These are phyloP conservation scores for Starmerella geochares DNA, from an alignment of 805 yeast genomes.

Conservation along the genomic window DNA sequence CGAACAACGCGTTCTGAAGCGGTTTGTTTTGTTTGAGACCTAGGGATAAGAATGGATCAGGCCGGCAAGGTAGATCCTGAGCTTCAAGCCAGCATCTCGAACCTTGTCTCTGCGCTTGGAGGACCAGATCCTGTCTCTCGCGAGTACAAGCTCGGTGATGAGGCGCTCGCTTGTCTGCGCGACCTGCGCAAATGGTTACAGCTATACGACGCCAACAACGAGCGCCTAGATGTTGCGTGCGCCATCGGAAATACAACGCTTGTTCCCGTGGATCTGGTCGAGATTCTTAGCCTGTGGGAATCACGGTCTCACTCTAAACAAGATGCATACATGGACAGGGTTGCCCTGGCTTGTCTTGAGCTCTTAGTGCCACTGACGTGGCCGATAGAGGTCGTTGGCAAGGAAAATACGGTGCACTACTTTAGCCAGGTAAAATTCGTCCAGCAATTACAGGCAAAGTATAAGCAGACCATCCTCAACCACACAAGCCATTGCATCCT, in stretches of 20 bases:
- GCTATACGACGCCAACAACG: conserved; percentile 63
- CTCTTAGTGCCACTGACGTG: conserved; percentile 73
- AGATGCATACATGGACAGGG: conserved; percentile 41
- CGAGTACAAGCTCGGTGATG: conserved; percentile 74
- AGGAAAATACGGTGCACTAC: conserved; percentile 46
- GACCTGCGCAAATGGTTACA: conserved; percentile 85
- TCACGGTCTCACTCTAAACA: conserved; percentile 21
- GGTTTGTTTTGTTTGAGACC: too few species aligned
- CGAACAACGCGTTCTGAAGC: background rate
- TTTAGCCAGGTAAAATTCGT: conserved; percentile 48
- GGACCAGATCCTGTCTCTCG: conserved; percentile 61
- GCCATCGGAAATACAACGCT: conserved; percentile 77
- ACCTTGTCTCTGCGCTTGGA: conserved; percentile 80
- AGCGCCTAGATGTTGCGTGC: conserved; percentile 69
- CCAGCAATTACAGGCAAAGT: conserved; percentile 54
- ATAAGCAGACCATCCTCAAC: conserved; percentile 57
- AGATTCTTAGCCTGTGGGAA: conserved; percentile 70
- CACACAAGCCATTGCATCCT: conserved; percentile 53
- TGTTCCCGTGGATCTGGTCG: conserved; percentile 59
- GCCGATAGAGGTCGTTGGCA: conserved; percentile 60
- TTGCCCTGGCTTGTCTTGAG: conserved; percentile 66
- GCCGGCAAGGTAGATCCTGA: conserved; percentile 27
- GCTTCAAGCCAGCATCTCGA: conserved; percentile 56
- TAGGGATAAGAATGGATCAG: conserved; percentile 13
- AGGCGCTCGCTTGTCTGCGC: conserved; percentile 72